Base-by-base conservation (phyloP, 495 filamentous ascomycete species). In the Lasiosphaeriaceae sp. region DNA sequence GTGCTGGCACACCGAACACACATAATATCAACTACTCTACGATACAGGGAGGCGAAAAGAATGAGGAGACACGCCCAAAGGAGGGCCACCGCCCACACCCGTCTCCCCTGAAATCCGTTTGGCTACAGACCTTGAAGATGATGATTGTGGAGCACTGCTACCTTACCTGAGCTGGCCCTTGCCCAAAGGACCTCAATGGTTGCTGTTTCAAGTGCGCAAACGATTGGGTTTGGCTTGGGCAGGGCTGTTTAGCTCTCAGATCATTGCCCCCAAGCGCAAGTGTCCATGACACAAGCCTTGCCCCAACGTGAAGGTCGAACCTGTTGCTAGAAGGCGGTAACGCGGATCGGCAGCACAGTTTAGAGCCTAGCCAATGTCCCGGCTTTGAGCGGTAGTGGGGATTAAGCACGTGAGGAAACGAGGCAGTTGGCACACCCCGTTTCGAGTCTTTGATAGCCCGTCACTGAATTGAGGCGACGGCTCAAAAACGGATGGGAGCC, bases 231-330 rank as follows among this genome's bases (percentile, higher is more conserved):
- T 61, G 55, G 60, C 22, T 55, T 47, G 29, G 50, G 34, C 43
- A 48, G 17, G 49, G 57, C 50, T 60, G 48, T 23, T 24, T 20
- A 35, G 11, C 3, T 4, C 34, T 60, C 63, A n/a, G 57, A 66
- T 66, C 63, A 51, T 63, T 66, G 21, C 63, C 51, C 17, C 26
- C 31, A 58, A 54, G 31, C 54, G 63, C 51, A 60, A 59, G 47
- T 46, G 22, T 39, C 24, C 24, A 60, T 39, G 37, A 57, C 39
- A 60, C 50, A 29, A 62, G 52, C 51, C 48, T 22, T 26, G 54
- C 47, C 37, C 16, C n/a, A 23, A 26, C 24, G 41, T 49, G 47
- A 57, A 41, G 56, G 41, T 55, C 24, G 44, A 50, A 50, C 56
- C 24, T 23, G n/a, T 41, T 41, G 43, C 49, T 35, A 45, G 54